Evolutionary conservation across 495 filamentous ascomycete genomes (phyloP).

Genomic region (Talaromyces ruber): DNA sequence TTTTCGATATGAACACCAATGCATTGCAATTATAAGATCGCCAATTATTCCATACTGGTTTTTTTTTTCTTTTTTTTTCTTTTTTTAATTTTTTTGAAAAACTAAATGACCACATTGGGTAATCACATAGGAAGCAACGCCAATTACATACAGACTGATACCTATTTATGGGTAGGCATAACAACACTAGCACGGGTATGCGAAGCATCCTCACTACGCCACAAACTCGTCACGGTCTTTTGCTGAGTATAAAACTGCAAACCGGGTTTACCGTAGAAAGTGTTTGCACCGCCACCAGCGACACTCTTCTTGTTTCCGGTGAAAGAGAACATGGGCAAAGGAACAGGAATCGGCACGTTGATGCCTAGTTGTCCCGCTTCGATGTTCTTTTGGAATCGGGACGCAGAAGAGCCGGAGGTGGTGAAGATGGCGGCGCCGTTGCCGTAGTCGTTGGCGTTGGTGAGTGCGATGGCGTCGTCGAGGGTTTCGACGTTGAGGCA

Average conservation of each 20-base stretch:
- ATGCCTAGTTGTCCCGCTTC: conserved; percentile 51
- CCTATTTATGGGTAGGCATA: conserved; percentile 81
- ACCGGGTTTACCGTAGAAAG: conserved; percentile 90
- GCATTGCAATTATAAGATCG: not conserved
- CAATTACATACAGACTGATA: not conserved
- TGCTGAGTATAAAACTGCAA: conserved; percentile 92
- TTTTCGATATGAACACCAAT: not conserved
- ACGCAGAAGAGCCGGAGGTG: conserved; percentile 50
- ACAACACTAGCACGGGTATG: conserved; percentile 72
- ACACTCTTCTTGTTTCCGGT: conserved; percentile 97
- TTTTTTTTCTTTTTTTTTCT: no score
- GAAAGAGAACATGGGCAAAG: conserved; percentile 93
- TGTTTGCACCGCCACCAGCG: conserved; percentile 86
- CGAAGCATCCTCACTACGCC: conserved; percentile 78
- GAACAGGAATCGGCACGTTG: conserved; percentile 73
- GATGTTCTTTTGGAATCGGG: conserved; percentile 55
- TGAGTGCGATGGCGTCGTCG: conserved; percentile 62
- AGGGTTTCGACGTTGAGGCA: conserved; percentile 76
- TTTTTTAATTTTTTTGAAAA: not conserved
- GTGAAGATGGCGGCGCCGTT: conserved; percentile 67
- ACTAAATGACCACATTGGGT: not conserved
- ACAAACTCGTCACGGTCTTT: conserved; percentile 94
- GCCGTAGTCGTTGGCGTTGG: conserved; percentile 64
- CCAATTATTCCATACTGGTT: not conserved
- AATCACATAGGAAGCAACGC: not conserved